phyloP scores from a whole-genome alignment of 306 rosid genomes.

The Lathyrus sativus region DNA sequence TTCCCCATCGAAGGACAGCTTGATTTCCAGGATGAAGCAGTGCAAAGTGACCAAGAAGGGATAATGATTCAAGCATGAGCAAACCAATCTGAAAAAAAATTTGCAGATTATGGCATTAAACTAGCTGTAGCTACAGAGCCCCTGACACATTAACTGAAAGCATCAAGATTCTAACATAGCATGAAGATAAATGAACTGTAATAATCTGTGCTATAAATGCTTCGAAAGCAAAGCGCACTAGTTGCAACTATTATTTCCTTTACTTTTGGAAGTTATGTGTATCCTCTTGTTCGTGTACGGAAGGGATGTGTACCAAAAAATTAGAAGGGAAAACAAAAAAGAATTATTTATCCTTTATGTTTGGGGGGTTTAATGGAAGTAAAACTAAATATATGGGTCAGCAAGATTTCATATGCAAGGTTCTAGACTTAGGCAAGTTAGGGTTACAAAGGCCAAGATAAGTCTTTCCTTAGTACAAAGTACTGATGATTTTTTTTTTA shows the following conservation, averaged over 20 bases:
- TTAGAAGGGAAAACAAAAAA: background rate
- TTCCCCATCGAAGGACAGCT: conserved; percentile 98
- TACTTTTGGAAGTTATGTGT: conserved; percentile 11
- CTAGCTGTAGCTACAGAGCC: conserved; percentile 6
- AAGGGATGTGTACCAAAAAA: background rate
- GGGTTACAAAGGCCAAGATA: conserved; percentile 19
- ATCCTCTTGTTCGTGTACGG: conserved; percentile 1
- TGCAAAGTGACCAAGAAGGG: conserved; percentile 89
- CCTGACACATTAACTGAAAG: conserved; percentile 6
- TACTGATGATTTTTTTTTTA: background rate
- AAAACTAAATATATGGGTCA: conserved; percentile 7
- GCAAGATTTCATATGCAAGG: conserved; percentile 22
- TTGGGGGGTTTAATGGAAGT: conserved; percentile 23
- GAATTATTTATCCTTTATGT: conserved; percentile 15
- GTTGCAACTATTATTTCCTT: background rate
- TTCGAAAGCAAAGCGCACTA: conserved; percentile 19
- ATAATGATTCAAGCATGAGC: conserved; percentile 81
- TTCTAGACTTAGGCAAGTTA: conserved; percentile 9
- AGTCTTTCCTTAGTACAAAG: conserved; percentile 27
- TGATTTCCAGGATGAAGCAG: conserved; percentile 90
- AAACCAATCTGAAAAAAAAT: conserved; percentile 66
- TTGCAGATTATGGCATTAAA: conserved; percentile 29
- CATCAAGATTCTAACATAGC: conserved; percentile 14
- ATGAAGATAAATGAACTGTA: conserved; percentile 25
- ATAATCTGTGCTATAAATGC: conserved; percentile 9